These are phyloP conservation scores for Centella asiatica DNA, from an alignment of 129 eudicot genomes.

Conservation along the genomic window DNA sequence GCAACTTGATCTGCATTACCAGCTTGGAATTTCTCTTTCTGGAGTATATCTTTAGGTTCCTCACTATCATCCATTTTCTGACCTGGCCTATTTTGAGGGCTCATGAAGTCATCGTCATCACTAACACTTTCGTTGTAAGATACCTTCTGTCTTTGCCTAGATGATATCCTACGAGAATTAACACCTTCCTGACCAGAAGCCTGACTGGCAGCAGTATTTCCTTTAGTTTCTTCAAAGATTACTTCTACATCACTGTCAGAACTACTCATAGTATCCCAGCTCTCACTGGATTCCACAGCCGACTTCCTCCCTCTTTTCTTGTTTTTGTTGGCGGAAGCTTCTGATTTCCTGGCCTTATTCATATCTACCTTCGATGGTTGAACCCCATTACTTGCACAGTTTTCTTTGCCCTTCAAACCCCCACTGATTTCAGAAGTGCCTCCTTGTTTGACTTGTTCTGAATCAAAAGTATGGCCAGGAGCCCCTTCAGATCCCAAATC, in stretches of 20 bases:
- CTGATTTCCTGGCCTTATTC: slow-evolving; percentile 19
- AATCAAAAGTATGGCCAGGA: slow-evolving; percentile 10
- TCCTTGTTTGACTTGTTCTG: slow-evolving; percentile 16
- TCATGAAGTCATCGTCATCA: slow-evolving; percentile 25
- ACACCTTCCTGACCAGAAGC: slow-evolving; percentile 18
- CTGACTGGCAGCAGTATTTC: slow-evolving; percentile 12
- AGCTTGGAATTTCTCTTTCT: not conserved
- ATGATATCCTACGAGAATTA: slow-evolving; percentile 28
- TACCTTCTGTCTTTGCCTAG: slow-evolving; percentile 40
- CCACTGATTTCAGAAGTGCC: slow-evolving; percentile 18
- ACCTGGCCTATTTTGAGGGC: slow-evolving; percentile 35
- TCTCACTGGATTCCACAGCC: slow-evolving; percentile 41
- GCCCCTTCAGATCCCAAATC: slow-evolving; percentile 3
- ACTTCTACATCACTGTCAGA: slow-evolving; percentile 27
- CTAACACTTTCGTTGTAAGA: slow-evolving; percentile 38
- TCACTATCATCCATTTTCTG: slow-evolving; percentile 15
- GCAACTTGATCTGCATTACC: slow-evolving; percentile 4
- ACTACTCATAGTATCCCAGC: slow-evolving; percentile 21
- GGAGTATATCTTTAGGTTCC: slow-evolving; percentile 16
- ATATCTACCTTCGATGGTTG: slow-evolving; percentile 16
- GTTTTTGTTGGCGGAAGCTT: slow-evolving; percentile 21
- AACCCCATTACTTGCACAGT: slow-evolving; percentile 15
- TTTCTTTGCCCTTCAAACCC: slow-evolving; percentile 18
- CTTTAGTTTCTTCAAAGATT: slow-evolving; percentile 9
- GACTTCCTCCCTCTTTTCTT: slow-evolving; percentile 43